A percentile compares a stretch with the other conserved stretches of the same genome.
Conservation (phyloP, 192 early-diverging fungal genomes). For the Coemansia sp. region DNA sequence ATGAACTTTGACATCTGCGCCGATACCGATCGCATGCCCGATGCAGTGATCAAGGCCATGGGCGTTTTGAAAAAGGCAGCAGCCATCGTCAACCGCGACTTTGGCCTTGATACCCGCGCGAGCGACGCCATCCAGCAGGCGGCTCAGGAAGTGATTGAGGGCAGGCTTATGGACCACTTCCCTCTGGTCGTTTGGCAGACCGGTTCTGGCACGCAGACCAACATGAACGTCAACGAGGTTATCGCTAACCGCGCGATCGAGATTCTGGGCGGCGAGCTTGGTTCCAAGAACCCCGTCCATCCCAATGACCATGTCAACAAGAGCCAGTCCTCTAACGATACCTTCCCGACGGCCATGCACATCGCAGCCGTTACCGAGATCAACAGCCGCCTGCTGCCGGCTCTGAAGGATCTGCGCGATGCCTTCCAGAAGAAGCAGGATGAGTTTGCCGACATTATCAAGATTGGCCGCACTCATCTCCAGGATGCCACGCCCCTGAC, state of each 20-base stretch:
- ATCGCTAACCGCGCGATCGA: slow-evolving; percentile 99
- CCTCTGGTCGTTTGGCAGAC: slow-evolving; percentile 99
- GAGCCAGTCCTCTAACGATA: slow-evolving; percentile 97
- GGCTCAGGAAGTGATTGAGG: slow-evolving; percentile 88
- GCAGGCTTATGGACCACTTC: slow-evolving; percentile 92
- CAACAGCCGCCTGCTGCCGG: slow-evolving; percentile 79
- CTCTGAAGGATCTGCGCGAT: slow-evolving; percentile 74
- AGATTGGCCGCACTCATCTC: slow-evolving; percentile 98
- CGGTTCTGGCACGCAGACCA: slow-evolving; percentile 96
- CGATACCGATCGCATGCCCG: slow-evolving; percentile 88
- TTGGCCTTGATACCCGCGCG: slow-evolving; percentile 76
- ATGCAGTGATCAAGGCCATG: slow-evolving; percentile 91
- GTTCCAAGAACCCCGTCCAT: slow-evolving; percentile 92
- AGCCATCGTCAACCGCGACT: slow-evolving; percentile 90
- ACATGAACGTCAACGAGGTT: slow-evolving; percentile 98
- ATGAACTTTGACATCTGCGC: slow-evolving; percentile 99
- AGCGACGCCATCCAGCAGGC: slow-evolving; percentile 88
- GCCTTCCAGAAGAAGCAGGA: slow-evolving; percentile 75
- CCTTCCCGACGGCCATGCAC: slow-evolving; percentile 99
- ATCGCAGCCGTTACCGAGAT: slow-evolving; percentile 90
- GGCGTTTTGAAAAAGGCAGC: slow-evolving; percentile 94
- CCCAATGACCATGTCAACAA: slow-evolving; percentile 99
- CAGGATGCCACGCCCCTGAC: slow-evolving; percentile 98
- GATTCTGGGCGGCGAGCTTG: slow-evolving; percentile 85
- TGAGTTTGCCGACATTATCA: slow-evolving; percentile 91